These are phyloP conservation scores for Pyricularia grisea DNA, from an alignment of 2,329 filamentous ascomycete species.

Conservation along the genomic window DNA sequence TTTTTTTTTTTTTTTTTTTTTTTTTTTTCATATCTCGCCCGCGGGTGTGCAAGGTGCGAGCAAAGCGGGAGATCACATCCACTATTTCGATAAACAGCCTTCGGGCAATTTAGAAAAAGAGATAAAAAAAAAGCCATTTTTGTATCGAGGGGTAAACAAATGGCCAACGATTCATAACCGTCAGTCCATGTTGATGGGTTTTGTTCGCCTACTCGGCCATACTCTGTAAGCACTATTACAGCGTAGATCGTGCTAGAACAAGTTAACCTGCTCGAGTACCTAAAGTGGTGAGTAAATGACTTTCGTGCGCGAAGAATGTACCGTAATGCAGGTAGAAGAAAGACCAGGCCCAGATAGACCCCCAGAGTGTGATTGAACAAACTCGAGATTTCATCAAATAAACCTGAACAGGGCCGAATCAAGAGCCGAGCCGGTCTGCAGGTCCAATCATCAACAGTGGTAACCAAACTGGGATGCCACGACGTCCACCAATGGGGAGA, in stretches of 20 bases:
- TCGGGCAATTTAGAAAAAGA: background rate
- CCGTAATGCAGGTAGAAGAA: background rate
- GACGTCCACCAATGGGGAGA: conserved; percentile 2
- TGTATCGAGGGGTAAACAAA: background rate
- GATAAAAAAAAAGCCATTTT: background rate
- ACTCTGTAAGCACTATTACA: background rate
- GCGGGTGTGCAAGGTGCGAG: background rate
- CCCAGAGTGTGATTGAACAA: background rate
- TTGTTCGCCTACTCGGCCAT: background rate
- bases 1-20: background rate
- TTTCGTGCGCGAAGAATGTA: background rate
- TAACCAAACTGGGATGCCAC: background rate
- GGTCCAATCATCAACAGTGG: conserved; percentile 4
- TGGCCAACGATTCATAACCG: background rate
- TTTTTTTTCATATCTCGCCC: no score
- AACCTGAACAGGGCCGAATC: conserved; percentile 8
- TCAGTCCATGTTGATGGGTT: background rate
- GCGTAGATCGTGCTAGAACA: background rate
- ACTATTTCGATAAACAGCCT: background rate
- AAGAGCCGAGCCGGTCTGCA: background rate
- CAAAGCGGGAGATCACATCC: background rate
- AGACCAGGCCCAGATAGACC: background rate
- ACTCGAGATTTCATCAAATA: background rate
- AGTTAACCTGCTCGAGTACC: background rate
- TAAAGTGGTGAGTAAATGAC: background rate